Conservation (phyloP, 1,284 basidiomycete genomes). For the Flammula alnicola region DNA sequence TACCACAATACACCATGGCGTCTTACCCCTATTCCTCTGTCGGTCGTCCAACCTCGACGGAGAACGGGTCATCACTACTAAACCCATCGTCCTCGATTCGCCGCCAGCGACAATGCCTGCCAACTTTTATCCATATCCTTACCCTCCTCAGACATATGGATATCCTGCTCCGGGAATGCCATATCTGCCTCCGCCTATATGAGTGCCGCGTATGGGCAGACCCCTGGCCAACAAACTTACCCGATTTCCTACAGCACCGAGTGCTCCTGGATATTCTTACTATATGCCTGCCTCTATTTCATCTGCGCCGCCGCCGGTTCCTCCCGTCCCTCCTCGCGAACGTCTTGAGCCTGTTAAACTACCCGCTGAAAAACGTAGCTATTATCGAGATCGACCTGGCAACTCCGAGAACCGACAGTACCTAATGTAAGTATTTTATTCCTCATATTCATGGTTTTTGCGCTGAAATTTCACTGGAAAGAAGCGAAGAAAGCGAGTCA, state of each 20-base stretch:
- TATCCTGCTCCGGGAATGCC: slow-evolving; percentile 15
- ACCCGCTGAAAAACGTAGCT: too few relatives aligned
- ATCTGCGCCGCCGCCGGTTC: too few relatives aligned
- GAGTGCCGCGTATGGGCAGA: neutral
- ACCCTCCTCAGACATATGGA: slow-evolving; percentile 13
- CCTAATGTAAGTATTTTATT: too few relatives aligned
- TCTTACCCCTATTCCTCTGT: slow-evolving; percentile 12
- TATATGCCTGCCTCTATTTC: neutral
- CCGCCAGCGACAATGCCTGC: neutral
- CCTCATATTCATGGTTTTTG: too few relatives aligned
- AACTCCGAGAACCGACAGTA: too few relatives aligned
- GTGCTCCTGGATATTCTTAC: neutral
- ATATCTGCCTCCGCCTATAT: slow-evolving; percentile 14
- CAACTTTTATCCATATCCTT: slow-evolving; percentile 10
- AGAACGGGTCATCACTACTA: neutral
- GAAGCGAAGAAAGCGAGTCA: too few relatives aligned
- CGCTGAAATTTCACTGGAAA: too few relatives aligned
- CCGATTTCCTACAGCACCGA: slow-evolving; percentile 1
- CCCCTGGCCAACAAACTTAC: slow-evolving; percentile 6
- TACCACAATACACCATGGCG: slow-evolving; percentile 34
- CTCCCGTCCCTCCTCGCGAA: neutral
- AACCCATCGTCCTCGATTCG: neutral
- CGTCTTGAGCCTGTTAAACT: neutral
- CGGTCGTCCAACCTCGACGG: too few relatives aligned
- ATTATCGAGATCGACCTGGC: too few relatives aligned